These are phyloP conservation scores for Terana coerulea DNA, from an alignment of 768 basidiomycete genomes.

Conservation along the genomic window DNA sequence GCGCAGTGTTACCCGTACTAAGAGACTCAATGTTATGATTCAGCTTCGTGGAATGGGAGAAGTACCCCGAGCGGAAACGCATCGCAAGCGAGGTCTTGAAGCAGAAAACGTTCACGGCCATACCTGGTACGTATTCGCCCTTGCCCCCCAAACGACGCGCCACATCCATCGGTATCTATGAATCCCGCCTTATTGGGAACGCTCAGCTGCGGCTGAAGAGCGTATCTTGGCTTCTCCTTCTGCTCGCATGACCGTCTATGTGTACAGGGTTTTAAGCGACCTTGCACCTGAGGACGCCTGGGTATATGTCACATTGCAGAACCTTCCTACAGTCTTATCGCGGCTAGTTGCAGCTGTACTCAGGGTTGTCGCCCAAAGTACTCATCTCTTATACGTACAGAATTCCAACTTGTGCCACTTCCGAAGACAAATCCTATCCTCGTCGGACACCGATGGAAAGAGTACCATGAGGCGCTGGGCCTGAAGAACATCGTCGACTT, in stretches of 20 bases:
- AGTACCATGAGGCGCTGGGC: conserved; percentile 49
- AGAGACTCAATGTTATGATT: neutral
- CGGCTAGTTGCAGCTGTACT: too few relatives aligned
- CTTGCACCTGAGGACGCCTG: too few relatives aligned
- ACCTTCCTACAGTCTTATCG: neutral
- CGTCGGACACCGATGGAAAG: conserved; percentile 48
- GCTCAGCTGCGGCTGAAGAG: too few relatives aligned
- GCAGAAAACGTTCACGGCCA: conserved; percentile 35
- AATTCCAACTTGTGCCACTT: conserved; percentile 46
- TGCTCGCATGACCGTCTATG: too few relatives aligned
- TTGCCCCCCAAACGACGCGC: too few relatives aligned
- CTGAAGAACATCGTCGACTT: conserved; percentile 41
- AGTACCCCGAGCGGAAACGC: conserved; percentile 40
- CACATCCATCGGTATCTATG: too few relatives aligned
- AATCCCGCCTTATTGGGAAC: too few relatives aligned
- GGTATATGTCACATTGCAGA: too few relatives aligned
- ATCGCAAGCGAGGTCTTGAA: conserved; percentile 38
- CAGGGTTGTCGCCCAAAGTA: neutral
- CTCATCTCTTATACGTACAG: too few relatives aligned
- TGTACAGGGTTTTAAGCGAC: too few relatives aligned
- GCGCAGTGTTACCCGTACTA: neutral
- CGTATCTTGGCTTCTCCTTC: too few relatives aligned
- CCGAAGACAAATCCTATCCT: conserved; percentile 49
- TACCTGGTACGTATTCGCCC: conserved; percentile 31
- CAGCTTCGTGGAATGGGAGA: conserved; percentile 49